Base-by-base conservation (phyloP, 306 rosid species). In the Quercus mongolica region DNA sequence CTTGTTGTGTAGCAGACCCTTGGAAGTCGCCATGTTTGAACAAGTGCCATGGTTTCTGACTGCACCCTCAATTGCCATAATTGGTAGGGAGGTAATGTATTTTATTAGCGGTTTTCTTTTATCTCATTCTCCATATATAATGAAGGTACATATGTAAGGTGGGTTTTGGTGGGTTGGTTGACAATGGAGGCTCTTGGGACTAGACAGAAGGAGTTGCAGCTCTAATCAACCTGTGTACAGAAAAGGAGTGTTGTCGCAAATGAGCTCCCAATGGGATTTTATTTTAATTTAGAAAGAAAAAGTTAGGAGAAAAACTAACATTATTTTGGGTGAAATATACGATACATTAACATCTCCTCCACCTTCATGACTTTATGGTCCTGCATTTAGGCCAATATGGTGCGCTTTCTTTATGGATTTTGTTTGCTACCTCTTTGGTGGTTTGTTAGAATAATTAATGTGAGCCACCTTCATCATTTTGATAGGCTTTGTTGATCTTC, bases 1-100 rank as follows among this genome's bases (percentile, higher is more conserved):
- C 71, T 88, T 96, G 54, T 89, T 93, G 44, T 96, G 97, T 78
- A 90, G 93, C 58, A 86, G 87, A 85, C 97, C 98, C 41, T 77
- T 90, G 80, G 97, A 88, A 73, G 87, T 80, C 76, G 84, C 78
- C 62, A 55, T 73, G 56, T 88, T 91, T 84, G 92, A 87, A 19
- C 93, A 87, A 76, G 85, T 80, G 49, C 94, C 94, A 20, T 96
- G 99, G 99, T 84, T 96, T 15, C 85, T 96, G 41, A 88, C 97
- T 56, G 72, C 88, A 71, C 99, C 99, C 78, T 69, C 98, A 67
- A 87, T 96, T 85, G 90, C 92, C 71, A 89, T 96, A 55, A 91
- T 93, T 81, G 99, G 99, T 64, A 86, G 99, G 85, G 99, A 96
- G 99, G 99, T 96, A 92, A 78, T 65, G 30, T 41, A 38, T 69